Percentiles rank a stretch among this genome's conserved stretches.
These are phyloP conservation scores for Trichaptum fuscoviolaceum DNA, from an alignment of 768 basidiomycete genomes.

Conservation along the genomic window DNA sequence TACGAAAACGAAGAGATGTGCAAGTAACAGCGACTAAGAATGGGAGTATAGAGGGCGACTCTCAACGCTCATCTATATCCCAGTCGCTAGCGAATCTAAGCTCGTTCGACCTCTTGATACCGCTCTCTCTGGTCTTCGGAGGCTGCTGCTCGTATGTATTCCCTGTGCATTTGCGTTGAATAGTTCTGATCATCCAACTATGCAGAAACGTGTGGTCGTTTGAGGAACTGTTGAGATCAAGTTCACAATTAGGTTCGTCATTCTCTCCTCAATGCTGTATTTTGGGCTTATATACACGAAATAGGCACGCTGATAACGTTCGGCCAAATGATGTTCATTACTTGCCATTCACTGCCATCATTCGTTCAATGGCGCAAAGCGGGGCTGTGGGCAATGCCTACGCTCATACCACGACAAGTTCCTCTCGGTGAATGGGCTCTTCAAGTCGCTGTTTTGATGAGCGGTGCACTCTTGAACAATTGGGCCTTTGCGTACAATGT, in stretches of 20 bases:
- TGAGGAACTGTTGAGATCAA: conserved; percentile 65
- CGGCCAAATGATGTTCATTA: conserved; percentile 78
- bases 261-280: conserved; percentile 7
- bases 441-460: conserved; percentile 65
- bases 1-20: neutral
- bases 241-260: conserved; percentile 57
- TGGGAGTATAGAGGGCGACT: neutral
- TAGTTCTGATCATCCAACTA: neutral
- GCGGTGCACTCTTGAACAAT: conserved; percentile 72
- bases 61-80: neutral
- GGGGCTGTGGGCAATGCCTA: conserved; percentile 32
- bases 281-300: neutral
- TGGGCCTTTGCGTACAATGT: conserved; percentile 75
- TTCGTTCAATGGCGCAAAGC: conserved; percentile 41
- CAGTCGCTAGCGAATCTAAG: neutral
- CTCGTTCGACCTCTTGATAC: conserved; percentile 28
- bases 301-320: conserved; percentile 79
- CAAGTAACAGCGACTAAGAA: neutral
- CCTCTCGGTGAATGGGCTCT: conserved; percentile 63
- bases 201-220: conserved; percentile 72
- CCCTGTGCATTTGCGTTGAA: conserved; percentile 7
- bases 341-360: conserved; percentile 57
- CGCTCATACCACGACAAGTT: conserved; percentile 60
- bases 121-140: conserved; percentile 64
- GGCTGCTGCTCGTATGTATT: conserved; percentile 76